Conservation (phyloP, 2,329 filamentous ascomycete species). For the Pseudogymnoascus sp. region DNA sequence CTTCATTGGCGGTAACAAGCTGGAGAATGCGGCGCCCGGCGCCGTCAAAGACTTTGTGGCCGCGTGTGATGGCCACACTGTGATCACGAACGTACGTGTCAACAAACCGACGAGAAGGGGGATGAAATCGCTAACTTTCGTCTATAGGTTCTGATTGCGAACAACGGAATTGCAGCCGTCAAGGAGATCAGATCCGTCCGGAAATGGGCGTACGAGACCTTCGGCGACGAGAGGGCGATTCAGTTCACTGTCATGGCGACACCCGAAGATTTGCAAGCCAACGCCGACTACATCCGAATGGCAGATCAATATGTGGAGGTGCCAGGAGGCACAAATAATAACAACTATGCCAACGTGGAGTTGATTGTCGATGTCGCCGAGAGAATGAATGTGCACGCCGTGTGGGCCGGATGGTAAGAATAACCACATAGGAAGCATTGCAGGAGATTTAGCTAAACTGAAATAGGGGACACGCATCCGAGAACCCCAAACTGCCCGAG, state of each 20-base stretch:
- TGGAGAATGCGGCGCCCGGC: constrained; percentile 72
- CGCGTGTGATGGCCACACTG: constrained; percentile 83
- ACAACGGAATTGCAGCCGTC: constrained; percentile 98
- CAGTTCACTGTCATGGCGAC: constrained; percentile 99
- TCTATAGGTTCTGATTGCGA: constrained; percentile 85
- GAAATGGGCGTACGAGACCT: constrained; percentile 99
- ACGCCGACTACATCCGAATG: constrained; percentile 99
- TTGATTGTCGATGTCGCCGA: constrained; percentile 98
- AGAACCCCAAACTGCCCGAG: constrained; percentile 96
- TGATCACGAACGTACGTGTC: constrained; percentile 84
- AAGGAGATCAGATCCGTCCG: constrained; percentile 98
- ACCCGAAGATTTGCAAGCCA: constrained; percentile 92
- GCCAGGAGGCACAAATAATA: constrained; percentile 97
- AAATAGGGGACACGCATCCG: constrained; percentile 85
- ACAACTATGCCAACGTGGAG: constrained; percentile 99
- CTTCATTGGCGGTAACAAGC: constrained; percentile 91
- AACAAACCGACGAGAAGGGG: neutral
- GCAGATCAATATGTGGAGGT: constrained; percentile 99
- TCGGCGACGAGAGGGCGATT: constrained; percentile 95
- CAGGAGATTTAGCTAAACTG: neutral
- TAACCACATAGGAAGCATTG: neutral
- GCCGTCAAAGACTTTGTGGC: constrained; percentile 96
- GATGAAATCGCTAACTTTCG: constrained; percentile 15
- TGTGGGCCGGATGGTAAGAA: constrained; percentile 94
- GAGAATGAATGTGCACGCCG: constrained; percentile 95